A percentile compares a stretch with the other conserved stretches of the same genome.
phyloP scores from a whole-genome alignment of 148 eudicot species.

The Rhododendron griersonianum region DNA sequence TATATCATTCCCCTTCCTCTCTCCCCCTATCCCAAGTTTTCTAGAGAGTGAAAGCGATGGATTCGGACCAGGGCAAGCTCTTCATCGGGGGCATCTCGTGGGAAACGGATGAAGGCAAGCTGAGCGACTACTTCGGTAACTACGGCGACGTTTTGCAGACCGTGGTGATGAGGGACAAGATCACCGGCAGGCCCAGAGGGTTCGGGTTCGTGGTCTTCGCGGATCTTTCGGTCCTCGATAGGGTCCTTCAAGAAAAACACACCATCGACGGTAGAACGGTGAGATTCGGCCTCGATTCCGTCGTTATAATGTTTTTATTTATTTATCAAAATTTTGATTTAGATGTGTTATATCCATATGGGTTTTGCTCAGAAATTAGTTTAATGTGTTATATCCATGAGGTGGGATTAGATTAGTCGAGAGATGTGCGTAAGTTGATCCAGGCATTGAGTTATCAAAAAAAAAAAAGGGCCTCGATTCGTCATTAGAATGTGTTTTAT shows the following conservation, averaged over 20 bases:
- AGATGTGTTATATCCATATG: not conserved
- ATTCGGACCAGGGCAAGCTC: constrained; percentile 86
- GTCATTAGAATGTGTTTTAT: not conserved
- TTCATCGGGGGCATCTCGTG: constrained; percentile 92
- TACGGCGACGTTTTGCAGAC: constrained; percentile 73
- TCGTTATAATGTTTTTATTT: not conserved
- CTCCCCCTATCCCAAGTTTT: not conserved
- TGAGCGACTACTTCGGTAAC: constrained; percentile 64
- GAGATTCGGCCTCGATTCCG: constrained; percentile 6
- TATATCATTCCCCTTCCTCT: not conserved
- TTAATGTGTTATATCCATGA: not conserved
- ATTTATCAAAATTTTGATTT: not conserved
- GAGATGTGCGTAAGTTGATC: not conserved
- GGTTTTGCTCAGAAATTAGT: not conserved
- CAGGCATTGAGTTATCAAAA: not conserved
- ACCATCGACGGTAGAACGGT: constrained; percentile 76
- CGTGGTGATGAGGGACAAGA: constrained; percentile 74
- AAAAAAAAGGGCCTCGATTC: too few species aligned
- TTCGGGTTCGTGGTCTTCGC: constrained; percentile 80
- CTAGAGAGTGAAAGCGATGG: constrained; percentile 33
- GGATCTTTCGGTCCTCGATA: constrained; percentile 68
- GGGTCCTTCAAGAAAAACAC: constrained; percentile 70
- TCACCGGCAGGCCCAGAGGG: constrained; percentile 71
- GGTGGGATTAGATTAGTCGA: not conserved
- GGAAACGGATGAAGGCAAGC: constrained; percentile 74